Evolutionary conservation across 2,329 filamentous ascomycete species (phyloP), one percentile per base, ranked within the genome.

Genomic region (Aureobasidium leucospermi): DNA sequence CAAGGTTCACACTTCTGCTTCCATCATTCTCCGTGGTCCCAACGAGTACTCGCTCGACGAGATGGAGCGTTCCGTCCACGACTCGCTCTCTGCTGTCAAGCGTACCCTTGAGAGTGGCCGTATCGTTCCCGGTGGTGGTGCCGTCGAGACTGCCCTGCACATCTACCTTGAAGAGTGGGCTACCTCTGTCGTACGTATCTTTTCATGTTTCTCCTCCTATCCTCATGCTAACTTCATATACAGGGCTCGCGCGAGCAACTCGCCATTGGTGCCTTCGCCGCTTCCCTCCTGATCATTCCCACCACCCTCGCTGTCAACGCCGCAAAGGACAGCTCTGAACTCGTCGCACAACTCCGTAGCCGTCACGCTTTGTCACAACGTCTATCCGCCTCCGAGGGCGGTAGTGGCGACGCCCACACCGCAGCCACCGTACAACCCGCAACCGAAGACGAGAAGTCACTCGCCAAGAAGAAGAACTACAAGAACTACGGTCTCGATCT

Each of bases 111-210:
- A 99, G 79, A 96, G 90, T 70, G 94, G 94, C 69, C 92, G 89
- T 76, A 95, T 99, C 65, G 94, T 99, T 41, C 94, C 94, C 15
- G 94, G 94, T 65, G 94, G 94, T 65, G 94, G 93, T 71, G 94
- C 94, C 45, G 93, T 96, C 23, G 94, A 99, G 80, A 97, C 94
- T n/a, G 94, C 94, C 51, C 84, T 99, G 65, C 94, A 97, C 79
- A 99, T 99, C 73, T 99, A 97, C 78, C 84, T 99, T 36, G 94
- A 99, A 79, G 94, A 99, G 76, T 99, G 96, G 75, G 94, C 94
- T 57, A 93, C 94, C 68, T 97, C 94, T 39, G 93, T 99, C 63
- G 91, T 84, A 78, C 68, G 81, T 79, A 56, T 6, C 10, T 10
- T 23, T 23, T 58, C 46, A 8, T 11, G 32, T 39, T 10, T 47